Base-by-base conservation (phyloP, 495 filamentous ascomycete species). In the Penicillium macrosclerotiorum region DNA sequence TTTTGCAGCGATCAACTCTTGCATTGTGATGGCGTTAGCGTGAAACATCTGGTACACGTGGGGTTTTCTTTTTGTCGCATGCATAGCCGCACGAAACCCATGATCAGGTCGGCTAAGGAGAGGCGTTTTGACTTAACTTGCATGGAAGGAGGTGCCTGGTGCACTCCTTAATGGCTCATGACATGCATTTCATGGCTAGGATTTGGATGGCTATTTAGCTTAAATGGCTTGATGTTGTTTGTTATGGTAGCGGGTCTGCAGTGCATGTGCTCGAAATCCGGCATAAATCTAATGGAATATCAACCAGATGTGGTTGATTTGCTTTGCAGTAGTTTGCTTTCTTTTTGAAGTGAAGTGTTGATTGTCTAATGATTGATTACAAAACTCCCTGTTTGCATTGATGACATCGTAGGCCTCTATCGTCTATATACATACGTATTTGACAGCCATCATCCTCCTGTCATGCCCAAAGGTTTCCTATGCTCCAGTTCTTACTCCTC, bases 401-500 rank as follows among this genome's bases (percentile, higher is more conserved):
- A n/a, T n/a, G n/a, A n/a, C n/a, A n/a, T n/a, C n/a, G n/a, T n/a
- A n/a, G n/a, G n/a, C n/a, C n/a, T n/a, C n/a, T n/a, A n/a, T n/a
- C n/a, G n/a, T n/a, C n/a, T n/a, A n/a, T n/a, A n/a, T n/a, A 11
- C 25, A 27, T 11, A 27, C 25, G 19, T 34, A 5, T 3, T 17
- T 8, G 14, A 7, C 3, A 3, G 8, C 14, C 4, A n/a, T 12
- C 34, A 26, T 39, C 20, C 12, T 5, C 19, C 8, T 12, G 36
- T 7, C 37, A 9, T 40, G n/a, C 14, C 8, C 9, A 39, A 12
- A 6, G 23, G 12, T 13, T 3, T 13, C 25, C n/a, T 5, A 17
- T 34, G 4, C 13, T 8, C 19, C 41, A 3, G 3, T 23, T 2
- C 17, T 56, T 49, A 59, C 36, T 51, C 72, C 52, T 86, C 83